These are phyloP conservation scores for Poa annua DNA, from an alignment of 176 grass and related monocot species.

Conservation along the genomic window DNA sequence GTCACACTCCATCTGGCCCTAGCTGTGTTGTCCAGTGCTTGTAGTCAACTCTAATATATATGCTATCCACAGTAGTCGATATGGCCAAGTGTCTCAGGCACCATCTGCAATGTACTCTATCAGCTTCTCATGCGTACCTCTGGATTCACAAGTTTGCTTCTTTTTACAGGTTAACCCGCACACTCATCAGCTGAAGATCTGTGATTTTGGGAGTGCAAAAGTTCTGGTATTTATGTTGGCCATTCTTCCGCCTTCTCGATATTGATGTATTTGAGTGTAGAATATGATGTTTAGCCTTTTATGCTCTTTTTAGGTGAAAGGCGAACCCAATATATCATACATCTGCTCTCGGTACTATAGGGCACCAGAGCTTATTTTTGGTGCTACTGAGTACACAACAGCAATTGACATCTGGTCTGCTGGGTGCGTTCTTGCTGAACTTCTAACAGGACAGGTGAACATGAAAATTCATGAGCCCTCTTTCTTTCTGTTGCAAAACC, in stretches of 20 bases:
- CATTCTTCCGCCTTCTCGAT: constrained; percentile 10
- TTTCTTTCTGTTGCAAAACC: constrained; percentile 30
- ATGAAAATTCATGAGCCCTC: not conserved
- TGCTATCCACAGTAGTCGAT: not conserved
- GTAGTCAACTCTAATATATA: not conserved
- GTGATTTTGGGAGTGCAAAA: constrained; percentile 82
- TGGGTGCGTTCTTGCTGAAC: constrained; percentile 73
- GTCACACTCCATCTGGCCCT: not conserved
- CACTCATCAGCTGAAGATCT: constrained; percentile 75
- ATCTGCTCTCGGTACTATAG: constrained; percentile 83
- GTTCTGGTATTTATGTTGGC: constrained; percentile 63
- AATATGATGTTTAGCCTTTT: not conserved
- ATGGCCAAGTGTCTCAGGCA: not conserved
- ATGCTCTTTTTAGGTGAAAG: constrained; percentile 56
- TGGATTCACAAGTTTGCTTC: constrained; percentile 14
- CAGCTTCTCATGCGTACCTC: not conserved
- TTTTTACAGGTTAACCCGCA: constrained; percentile 73
- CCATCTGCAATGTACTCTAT: not conserved
- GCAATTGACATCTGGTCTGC: constrained; percentile 85
- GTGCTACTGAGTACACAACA: constrained; percentile 77
- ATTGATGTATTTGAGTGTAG: constrained; percentile 11
- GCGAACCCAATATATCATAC: constrained; percentile 79
- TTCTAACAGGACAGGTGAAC: constrained; percentile 67
- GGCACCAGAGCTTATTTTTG: constrained; percentile 82
- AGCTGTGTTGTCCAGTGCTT: not conserved